These are phyloP conservation scores for Drechslerella coelobrocha DNA, from an alignment of 2,329 filamentous ascomycete genomes.

Conservation along the genomic window DNA sequence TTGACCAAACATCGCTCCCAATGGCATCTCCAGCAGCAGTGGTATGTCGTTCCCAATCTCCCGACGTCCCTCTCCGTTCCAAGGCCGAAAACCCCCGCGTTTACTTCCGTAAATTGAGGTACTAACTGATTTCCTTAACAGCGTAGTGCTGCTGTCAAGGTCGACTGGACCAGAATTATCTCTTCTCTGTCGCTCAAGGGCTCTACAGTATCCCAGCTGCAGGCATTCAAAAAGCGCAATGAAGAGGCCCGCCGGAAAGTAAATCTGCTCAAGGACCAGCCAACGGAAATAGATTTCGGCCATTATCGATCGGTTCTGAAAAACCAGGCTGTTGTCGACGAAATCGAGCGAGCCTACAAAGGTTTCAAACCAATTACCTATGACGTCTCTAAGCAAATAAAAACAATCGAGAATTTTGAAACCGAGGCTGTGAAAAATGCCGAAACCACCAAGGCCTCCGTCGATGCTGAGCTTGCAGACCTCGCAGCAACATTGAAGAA, in stretches of 20 bases:
- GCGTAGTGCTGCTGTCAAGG: slow-evolving; percentile 98
- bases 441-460: slow-evolving; percentile 93
- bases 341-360: slow-evolving; percentile 95
- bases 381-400: slow-evolving; percentile 91
- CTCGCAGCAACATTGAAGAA: slow-evolving; percentile 94
- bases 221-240: slow-evolving; percentile 99
- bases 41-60: slow-evolving; percentile 17
- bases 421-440: slow-evolving; percentile 95
- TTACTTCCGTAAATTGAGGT: not conserved
- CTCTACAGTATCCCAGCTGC: slow-evolving; percentile 87
- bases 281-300: slow-evolving; percentile 87
- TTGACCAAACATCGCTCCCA: not conserved
- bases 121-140: slow-evolving; percentile 59
- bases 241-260: slow-evolving; percentile 97
- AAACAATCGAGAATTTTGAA: slow-evolving; percentile 98
- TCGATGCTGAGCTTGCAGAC: slow-evolving; percentile 92
- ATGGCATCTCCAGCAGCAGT: slow-evolving; percentile 48
- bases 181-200: slow-evolving; percentile 94
- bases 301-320: slow-evolving; percentile 91
- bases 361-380: slow-evolving; percentile 91
- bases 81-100: slow-evolving; percentile 6
- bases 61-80: not conserved
- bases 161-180: slow-evolving; percentile 97
- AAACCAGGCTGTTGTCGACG: slow-evolving; percentile 93
- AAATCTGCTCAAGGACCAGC: slow-evolving; percentile 78